Evolutionary conservation across 768 basidiomycete genomes (phyloP), one percentile per base, ranked within the genome.

Genomic region (Mycena vitilis): DNA sequence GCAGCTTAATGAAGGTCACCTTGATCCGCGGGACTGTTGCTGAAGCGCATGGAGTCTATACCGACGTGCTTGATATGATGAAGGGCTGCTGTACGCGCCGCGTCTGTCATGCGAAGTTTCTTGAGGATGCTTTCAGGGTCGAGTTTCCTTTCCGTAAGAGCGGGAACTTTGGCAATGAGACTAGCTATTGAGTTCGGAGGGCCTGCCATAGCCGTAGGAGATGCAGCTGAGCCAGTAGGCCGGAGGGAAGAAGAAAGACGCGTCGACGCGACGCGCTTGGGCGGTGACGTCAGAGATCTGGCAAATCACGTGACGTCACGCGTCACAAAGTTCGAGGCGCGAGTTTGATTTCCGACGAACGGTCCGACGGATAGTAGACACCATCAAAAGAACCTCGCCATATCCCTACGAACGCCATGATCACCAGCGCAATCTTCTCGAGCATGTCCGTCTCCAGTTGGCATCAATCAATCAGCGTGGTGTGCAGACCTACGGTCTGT

Each of bases 1-100:
- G 13, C 38, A 40, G 38, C 38, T 13, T 40, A 13, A 40, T 40
- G 38, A 40, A 5, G 8, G 4, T 37, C 25, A 56, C 54, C 54
- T 38, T 56, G 54, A 20, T 56, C 54, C 18, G 15, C 16, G 13
- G 54, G 36, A 25, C 54, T 56, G n/a, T 56, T 56, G 12, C 22
- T 30, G 36, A 56, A 56, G 15, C 54, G 22, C 18, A 38, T 3
- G 7, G 6, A n/a, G 36, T 56, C 54, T 16, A 56, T 20, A 1
- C 54, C 54, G n/a, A 56, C 36, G n/a, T 8, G 12, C 13, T 38
- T 37, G 15, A 56, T 56, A 13, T 56, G 54, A 3, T 56, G 5
- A 10, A 38, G 54, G 11, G 54, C 54, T 8, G 54, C 54, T 9
- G 37, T 37, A 18, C 54, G 54, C 18, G 36, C 54, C 11, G 18